Conservation (phyloP, 2,329 filamentous ascomycete species). For the Xylaria sp. region DNA sequence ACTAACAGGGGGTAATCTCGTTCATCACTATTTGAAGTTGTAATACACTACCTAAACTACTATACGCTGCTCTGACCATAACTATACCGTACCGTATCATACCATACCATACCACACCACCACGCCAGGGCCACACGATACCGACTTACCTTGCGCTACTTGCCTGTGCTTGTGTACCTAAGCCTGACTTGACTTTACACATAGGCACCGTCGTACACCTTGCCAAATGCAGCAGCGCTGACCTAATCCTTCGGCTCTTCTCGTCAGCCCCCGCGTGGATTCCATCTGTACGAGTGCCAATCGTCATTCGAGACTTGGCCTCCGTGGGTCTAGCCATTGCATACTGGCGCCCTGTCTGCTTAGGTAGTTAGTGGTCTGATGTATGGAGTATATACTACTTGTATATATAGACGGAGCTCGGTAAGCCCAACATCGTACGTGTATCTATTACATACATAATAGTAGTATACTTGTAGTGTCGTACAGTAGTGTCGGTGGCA, state of each 20-base stretch:
- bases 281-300: constrained; percentile 20
- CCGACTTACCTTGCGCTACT: background rate
- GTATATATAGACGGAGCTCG: constrained; percentile 11
- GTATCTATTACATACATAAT: background rate
- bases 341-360: constrained; percentile 10
- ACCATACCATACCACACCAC: background rate
- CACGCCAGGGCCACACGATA: background rate
- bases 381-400: background rate
- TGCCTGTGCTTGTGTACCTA: background rate
- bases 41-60: background rate
- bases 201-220: background rate
- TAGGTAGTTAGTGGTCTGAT: constrained; percentile 28
- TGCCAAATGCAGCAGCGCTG: constrained; percentile 21
- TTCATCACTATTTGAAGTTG: constrained; percentile 24
- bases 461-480: background rate
- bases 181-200: background rate
- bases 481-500: constrained; percentile 9
- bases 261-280: constrained; percentile 24
- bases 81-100: background rate
- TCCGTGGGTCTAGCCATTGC: background rate
- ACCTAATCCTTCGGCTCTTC: constrained; percentile 29
- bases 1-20: constrained; percentile 24
- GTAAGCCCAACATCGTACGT: constrained; percentile 8
- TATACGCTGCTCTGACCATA: background rate
- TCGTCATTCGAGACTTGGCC: constrained; percentile 23